A percentile compares a stretch with the other conserved stretches of the same genome.
Evolutionary conservation across 176 grass and related monocot genomes (phyloP).

Genomic region (Olyra latifolia): DNA sequence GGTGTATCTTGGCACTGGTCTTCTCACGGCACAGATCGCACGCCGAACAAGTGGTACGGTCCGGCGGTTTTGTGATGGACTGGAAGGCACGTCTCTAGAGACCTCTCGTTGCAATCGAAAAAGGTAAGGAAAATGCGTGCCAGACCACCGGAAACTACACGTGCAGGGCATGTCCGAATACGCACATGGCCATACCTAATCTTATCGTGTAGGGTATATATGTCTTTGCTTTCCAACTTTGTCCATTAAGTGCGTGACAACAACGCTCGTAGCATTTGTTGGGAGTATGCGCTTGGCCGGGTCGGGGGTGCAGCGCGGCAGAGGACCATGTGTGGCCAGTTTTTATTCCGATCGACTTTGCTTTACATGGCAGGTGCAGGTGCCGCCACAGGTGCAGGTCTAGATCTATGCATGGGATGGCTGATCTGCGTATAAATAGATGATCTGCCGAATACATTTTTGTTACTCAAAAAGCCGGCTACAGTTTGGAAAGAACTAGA

Average conservation of each 20-base stretch:
- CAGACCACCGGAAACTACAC: background rate
- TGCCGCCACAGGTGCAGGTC: background rate
- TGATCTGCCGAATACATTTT: too few species aligned
- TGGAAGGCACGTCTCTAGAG: background rate
- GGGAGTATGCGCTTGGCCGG: conserved; percentile 19
- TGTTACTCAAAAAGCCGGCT: too few species aligned
- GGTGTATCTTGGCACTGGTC: background rate
- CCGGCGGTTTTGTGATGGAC: background rate
- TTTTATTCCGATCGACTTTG: background rate
- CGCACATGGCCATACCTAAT: conserved; percentile 8
- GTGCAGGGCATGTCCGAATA: background rate
- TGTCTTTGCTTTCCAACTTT: conserved; percentile 3
- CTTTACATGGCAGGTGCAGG: background rate
- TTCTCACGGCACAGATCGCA: background rate
- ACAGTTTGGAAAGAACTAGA: too few species aligned
- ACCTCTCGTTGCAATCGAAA: background rate
- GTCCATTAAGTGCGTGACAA: background rate
- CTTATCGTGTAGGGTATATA: background rate
- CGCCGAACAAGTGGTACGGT: background rate
- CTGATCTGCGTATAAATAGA: background rate
- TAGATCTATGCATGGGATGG: background rate
- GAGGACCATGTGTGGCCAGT: background rate
- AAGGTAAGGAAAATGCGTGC: background rate
- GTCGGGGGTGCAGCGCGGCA: background rate
- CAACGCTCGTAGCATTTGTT: background rate